Base-by-base conservation (phyloP, 495 filamentous ascomycete species). In the Pyrenula aspistea region DNA sequence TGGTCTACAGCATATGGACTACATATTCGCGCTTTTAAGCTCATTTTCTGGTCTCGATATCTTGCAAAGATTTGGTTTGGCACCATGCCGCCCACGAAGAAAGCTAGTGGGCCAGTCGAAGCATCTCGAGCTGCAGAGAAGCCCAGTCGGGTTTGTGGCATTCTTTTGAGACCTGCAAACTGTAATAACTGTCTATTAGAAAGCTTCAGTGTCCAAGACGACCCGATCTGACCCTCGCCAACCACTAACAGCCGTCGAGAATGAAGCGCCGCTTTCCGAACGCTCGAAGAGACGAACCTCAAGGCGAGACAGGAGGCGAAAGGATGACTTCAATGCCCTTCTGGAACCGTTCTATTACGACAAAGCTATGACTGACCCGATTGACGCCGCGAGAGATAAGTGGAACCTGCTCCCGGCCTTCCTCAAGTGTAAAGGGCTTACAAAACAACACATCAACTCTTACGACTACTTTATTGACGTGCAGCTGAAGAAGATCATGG, bases 361-460 rank as follows among this genome's bases (percentile, higher is more conserved):
- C 55, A 99, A 97, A 67, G 84, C 83, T 54, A 72, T 97, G 55
- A 95, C 89, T 0, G 93, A 96, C 59, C 88, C 91, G 0, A 95
- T 99, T 64, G 83, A 88, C 47, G 95, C 94, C n/a, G 91, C 86
- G 2, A 78, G 77, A 59, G 91, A 97, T 71, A 97, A 97, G 76
- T 96, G 89, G 83, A 96, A 96, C 65, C 74, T 99, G 22, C 74
- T 99, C 19, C 94, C 93, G 0, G 92, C 93, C 2, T 99, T 97
- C 65, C 76, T 99, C 53, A 96, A 96, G 66, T 91, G 96, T 63
- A 99, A 99, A 69, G 93, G 91, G 42, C 71, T 96, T 56, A 89
- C 95, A 51, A 95, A 95, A 71, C 91, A 96, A 69, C 93, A 99
- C 69, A 92, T 97, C 69, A 94, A 99, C 72, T 97, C 93, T 25